Evolutionary conservation across 805 yeast genomes (phyloP), one percentile per base, ranked within the genome.

Genomic region (Candida tibetensis): DNA sequence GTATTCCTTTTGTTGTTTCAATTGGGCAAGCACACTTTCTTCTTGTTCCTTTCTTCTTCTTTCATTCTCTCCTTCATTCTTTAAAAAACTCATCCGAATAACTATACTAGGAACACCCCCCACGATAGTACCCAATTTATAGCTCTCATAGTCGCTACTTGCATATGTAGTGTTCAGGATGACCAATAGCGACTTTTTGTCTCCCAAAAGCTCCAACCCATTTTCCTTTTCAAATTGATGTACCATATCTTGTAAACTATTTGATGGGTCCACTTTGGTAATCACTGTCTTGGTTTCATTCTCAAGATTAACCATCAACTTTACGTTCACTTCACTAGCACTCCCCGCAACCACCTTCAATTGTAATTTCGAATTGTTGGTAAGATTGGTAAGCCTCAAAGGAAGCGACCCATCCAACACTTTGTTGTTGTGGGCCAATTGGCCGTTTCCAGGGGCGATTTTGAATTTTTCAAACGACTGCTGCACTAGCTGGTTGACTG

Each of bases 361-460:
- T 13, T 37, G 42, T 18, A 69, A 41, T 40, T 60, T 66, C 26
- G 67, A 51, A 38, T 67, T 68, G 41, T 60, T 66, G 16, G 55
- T 42, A 17, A 69, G 46, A 19, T 48, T 55, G 12, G 67, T 55
- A 29, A 62, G 53, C 32, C 69, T 45, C 6, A 69, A 34, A 1
- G 71, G 64, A 17, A 62, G 49, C 13, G 62, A 41, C 3, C 48
- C 40, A 38, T 69, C 72, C 15, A 68, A 42, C 9, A 35, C 48
- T 38, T 62, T 64, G 39, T 55, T 52, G 31, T 61, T 56, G 42
- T 55, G 44, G n/a, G 29, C 23, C 30, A 67, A 44, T 13, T 47
- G 46, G 4, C 66, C 71, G n/a, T 37, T 42, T 3, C 40, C 41
- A n/a, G 28, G 5, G 10, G 35, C 16, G 8, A 65, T 38, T 19